Conservation (phyloP, 2,329 filamentous ascomycete species). For the Fusarium papillatum region DNA sequence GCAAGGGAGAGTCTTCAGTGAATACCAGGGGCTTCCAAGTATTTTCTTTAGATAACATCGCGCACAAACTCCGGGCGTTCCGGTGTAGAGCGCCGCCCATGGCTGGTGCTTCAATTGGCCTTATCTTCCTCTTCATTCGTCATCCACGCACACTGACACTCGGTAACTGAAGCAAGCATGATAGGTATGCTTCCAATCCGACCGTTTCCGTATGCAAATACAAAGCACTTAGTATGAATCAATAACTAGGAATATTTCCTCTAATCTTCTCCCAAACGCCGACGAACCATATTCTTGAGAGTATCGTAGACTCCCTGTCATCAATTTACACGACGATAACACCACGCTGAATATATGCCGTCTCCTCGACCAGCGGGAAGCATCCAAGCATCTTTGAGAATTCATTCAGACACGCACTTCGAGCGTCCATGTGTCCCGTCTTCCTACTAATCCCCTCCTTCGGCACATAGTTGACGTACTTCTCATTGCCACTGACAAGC, state of each 20-base stretch:
- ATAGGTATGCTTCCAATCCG: not conserved
- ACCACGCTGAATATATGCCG: slow-evolving; percentile 49
- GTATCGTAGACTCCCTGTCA: not conserved
- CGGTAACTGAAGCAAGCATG: not conserved
- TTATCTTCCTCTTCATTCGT: not conserved
- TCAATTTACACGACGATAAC: slow-evolving; percentile 43
- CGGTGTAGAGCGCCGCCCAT: not conserved
- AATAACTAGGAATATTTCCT: not conserved
- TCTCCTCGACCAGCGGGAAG: slow-evolving; percentile 51
- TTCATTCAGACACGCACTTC: slow-evolving; percentile 52
- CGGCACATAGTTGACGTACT: slow-evolving; percentile 50
- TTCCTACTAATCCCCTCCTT: slow-evolving; percentile 50
- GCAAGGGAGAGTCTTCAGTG: no score
- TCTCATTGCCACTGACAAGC: slow-evolving; percentile 49
- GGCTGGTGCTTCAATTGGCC: not conserved
- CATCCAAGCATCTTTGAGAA: slow-evolving; percentile 51
- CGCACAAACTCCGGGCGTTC: not conserved
- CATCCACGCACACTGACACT: no score
- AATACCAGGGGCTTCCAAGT: not conserved
- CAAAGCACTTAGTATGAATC: not conserved
- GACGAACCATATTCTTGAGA: not conserved
- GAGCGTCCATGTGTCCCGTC: slow-evolving; percentile 48
- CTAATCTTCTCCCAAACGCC: slow-evolving; percentile 1
- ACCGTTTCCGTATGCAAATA: not conserved
- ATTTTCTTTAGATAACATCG: not conserved